These are phyloP conservation scores for Myxozyma kluyveri DNA, from an alignment of 805 yeast species.

Conservation along the genomic window DNA sequence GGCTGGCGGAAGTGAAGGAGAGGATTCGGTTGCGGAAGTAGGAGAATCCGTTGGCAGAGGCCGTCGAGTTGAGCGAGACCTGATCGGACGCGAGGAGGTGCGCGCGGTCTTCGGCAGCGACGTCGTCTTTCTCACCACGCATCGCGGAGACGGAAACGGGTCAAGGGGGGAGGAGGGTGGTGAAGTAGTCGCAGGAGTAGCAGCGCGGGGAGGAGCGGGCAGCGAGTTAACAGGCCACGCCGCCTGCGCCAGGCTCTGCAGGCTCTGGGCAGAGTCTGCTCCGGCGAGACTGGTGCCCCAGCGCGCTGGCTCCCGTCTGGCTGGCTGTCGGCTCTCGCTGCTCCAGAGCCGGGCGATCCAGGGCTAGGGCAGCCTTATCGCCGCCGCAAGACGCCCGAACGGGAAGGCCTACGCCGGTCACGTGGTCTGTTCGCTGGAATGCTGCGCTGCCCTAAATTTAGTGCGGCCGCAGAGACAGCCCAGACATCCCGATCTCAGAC, in stretches of 20 bases:
- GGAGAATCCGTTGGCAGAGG: constrained; percentile 4
- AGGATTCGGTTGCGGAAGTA: constrained; percentile 23
- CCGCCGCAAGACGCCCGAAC: too few species aligned
- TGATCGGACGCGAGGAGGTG: constrained; percentile 16
- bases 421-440: too few species aligned
- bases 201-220: background rate
- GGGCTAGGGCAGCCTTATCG: too few species aligned
- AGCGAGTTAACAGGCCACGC: background rate
- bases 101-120: constrained; percentile 15
- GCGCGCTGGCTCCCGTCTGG: too few species aligned
- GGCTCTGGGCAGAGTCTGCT: too few species aligned
- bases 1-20: constrained; percentile 17
- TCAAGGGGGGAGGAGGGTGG: constrained; percentile 3
- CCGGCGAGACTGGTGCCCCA: too few species aligned
- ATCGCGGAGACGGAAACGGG: background rate
- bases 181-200: background rate
- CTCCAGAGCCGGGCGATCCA: too few species aligned
- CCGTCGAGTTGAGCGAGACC: constrained; percentile 15
- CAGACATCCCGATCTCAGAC: too few species aligned
- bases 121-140: background rate
- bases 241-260: background rate
- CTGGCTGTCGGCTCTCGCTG: too few species aligned
- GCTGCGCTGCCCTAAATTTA: too few species aligned
- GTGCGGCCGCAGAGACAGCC: too few species aligned
- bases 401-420: too few species aligned